Evolutionary conservation across 768 basidiomycete genomes (phyloP).

Genomic region (Podaxis carcinomalis): DNA sequence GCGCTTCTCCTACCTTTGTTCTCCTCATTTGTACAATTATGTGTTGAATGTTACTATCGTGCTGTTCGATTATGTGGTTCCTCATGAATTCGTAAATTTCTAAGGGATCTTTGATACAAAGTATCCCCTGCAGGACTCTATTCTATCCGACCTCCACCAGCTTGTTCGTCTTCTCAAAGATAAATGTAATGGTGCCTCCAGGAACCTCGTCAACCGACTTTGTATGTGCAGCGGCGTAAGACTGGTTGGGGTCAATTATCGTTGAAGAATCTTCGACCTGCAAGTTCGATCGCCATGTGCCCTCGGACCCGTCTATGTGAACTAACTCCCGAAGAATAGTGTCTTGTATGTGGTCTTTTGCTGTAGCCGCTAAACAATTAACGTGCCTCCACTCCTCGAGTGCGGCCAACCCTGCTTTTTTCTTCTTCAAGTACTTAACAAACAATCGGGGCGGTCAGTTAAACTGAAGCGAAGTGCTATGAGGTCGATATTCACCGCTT

Average conservation of each 20-base stretch:
- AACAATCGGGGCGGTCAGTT: slow-evolving; percentile 11
- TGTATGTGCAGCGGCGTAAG: slow-evolving; percentile 31
- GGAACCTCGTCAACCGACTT: slow-evolving; percentile 36
- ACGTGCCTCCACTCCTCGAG: slow-evolving; percentile 85
- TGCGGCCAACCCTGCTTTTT: slow-evolving; percentile 63
- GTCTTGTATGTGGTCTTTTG: slow-evolving; percentile 56
- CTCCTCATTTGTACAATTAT: background rate
- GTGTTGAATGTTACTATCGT: background rate
- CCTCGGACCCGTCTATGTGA: background rate
- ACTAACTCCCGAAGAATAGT: slow-evolving; percentile 52
- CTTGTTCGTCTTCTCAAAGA: slow-evolving; percentile 56
- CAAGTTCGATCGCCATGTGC: background rate
- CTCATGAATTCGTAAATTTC: background rate
- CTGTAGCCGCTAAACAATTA: slow-evolving; percentile 53
- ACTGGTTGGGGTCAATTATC: slow-evolving; percentile 42
- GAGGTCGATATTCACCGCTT: slow-evolving; percentile 36
- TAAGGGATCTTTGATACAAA: background rate
- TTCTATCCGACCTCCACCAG: background rate
- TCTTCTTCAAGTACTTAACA: slow-evolving; percentile 59
- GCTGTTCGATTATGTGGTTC: too few species aligned
- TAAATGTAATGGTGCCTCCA: slow-evolving; percentile 70
- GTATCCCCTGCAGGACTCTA: background rate
- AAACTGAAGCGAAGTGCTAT: background rate
- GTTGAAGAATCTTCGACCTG: slow-evolving; percentile 13
- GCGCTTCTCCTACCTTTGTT: slow-evolving; percentile 4